Evolutionary conservation across 1,284 basidiomycete species (phyloP), one percentile per base, ranked within the genome.

Genomic region (Salmacisia buchloeana): DNA sequence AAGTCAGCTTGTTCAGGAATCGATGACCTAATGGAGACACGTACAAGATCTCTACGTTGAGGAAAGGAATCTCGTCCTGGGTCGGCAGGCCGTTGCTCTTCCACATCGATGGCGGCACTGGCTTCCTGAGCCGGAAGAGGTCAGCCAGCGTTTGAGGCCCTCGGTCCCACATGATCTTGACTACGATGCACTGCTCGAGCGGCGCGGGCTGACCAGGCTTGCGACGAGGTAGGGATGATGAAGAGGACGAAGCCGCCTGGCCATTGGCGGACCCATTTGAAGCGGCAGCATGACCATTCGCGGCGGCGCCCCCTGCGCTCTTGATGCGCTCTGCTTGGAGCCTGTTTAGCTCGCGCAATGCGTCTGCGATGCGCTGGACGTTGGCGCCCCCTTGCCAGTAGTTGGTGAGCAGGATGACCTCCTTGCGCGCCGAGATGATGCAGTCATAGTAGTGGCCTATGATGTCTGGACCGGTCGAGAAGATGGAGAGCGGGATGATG

Each of bases 131-230:
- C 29, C 77, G 71, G 64, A 79, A 78, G 31, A 79, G 66, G 59
- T 79, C 77, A 27, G 71, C 72, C 10, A 77, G 45, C 7, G 73
- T 71, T 41, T 73, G 76, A 2, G 77, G 77, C 0, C 77, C 77
- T 36, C 77, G 69, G 58, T 79, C 77, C 77, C 77, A 79, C 77
- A 79, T 79, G 59, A 79, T 61, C 38, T 79, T 79, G 46, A 77
- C 73, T 27, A 79, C 69, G 63, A 79, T 63, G 21, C 35, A n/a
- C 12, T 68, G 59, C 18, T 76, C 74, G 27, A 69, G 67, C 3
- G 63, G 61, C 12, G 58, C 38, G 6, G 64, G 61, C 34, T 65
- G 65, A n/a, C 59, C 68, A 34, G 69, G 61, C 45, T 71, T 43
- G 18, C 41, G 7, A 25, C 49, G 7, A 1, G 36, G 36, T n/a